These are phyloP conservation scores for Kurtzmaniella quercitrusa DNA, from an alignment of 1,139 yeast species.

Conservation along the genomic window DNA sequence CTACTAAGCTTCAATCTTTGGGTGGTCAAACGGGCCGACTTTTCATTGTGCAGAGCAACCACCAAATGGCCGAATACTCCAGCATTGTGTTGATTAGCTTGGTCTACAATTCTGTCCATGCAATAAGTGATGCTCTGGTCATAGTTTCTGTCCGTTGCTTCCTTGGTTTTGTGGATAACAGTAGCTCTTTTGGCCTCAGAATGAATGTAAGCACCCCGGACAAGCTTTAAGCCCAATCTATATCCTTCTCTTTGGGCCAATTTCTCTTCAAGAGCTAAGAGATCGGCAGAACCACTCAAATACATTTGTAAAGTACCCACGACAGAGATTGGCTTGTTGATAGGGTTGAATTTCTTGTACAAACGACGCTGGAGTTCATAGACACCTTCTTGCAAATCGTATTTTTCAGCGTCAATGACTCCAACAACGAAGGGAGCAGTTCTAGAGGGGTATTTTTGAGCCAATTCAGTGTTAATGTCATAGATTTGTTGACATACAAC, in stretches of 20 bases:
- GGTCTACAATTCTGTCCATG: conserved; percentile 51
- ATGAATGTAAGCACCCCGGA: conserved; percentile 97
- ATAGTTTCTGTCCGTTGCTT: conserved; percentile 72
- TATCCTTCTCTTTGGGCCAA: conserved; percentile 63
- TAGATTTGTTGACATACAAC: conserved; percentile 52
- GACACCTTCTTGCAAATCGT: conserved; percentile 84
- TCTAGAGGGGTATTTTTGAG: conserved; percentile 57
- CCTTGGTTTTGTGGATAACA: conserved; percentile 72
- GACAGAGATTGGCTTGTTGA: conserved; percentile 56
- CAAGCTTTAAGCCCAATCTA: conserved; percentile 83
- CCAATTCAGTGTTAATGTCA: conserved; percentile 47
- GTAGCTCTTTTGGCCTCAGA: conserved; percentile 68
- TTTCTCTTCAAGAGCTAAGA: conserved; percentile 59
- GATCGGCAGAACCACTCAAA: conserved; percentile 62
- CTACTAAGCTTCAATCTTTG: conserved; percentile 33
- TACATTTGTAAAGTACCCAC: conserved; percentile 96
- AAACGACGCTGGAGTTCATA: conserved; percentile 84
- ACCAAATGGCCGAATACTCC: conserved; percentile 77
- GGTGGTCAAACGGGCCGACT: conserved; percentile 73
- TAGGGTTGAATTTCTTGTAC: conserved; percentile 68
- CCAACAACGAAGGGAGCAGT: conserved; percentile 79
- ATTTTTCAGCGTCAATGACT: conserved; percentile 91
- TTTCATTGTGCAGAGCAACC: conserved; percentile 86
- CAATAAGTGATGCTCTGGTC: conserved; percentile 66
- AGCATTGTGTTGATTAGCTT: conserved; percentile 31